Conservation (phyloP, 73 alveolate genomes). For the Diophrys sp. region DNA sequence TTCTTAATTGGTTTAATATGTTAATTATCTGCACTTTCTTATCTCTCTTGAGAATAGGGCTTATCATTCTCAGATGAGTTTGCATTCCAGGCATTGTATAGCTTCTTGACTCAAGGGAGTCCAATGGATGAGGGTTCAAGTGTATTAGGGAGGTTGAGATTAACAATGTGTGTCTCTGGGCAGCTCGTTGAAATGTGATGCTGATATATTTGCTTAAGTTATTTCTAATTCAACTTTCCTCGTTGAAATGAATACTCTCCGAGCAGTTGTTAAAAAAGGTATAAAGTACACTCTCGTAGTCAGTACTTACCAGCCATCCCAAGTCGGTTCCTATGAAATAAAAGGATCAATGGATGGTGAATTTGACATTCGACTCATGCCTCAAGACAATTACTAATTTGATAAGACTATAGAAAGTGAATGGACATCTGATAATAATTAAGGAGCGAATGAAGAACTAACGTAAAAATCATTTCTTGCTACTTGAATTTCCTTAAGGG, state of each 20-base stretch:
- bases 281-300: constrained; percentile 8
- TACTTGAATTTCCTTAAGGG: too few species aligned
- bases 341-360: background rate
- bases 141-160: too few species aligned
- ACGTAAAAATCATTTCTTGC: background rate
- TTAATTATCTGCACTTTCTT: too few species aligned
- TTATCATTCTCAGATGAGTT: constrained; percentile 5
- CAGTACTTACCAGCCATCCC: constrained; percentile 3
- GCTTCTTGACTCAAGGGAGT: too few species aligned
- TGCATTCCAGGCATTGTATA: background rate
- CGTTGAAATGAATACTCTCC: constrained; percentile 6
- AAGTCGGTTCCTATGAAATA: background rate
- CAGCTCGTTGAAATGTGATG: too few species aligned
- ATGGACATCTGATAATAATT: constrained; percentile 8
- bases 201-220: background rate
- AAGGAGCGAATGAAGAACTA: background rate
- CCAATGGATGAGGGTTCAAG: too few species aligned
- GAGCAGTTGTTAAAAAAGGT: background rate
- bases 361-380: background rate
- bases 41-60: too few species aligned
- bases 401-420: background rate
- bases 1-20: too few species aligned
- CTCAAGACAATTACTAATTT: background rate
- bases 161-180: too few species aligned
- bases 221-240: constrained; percentile 7